Evolutionary conservation across 345 rosid species (phyloP), one percentile per base, ranked within the genome.

Genomic region (Luvunga scandens): DNA sequence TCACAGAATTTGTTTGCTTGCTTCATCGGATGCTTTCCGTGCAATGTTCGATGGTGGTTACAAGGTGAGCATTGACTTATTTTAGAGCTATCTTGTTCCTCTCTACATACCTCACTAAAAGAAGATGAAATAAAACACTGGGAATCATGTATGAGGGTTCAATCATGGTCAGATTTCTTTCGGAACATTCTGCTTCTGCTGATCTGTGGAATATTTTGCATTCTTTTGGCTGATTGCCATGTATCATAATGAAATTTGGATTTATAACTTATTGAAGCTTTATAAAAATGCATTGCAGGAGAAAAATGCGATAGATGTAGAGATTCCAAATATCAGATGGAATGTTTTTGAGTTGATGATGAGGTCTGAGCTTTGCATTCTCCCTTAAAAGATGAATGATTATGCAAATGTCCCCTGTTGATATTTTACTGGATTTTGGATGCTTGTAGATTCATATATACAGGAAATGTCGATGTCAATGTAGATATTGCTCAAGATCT

Each of bases 41-140:
- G 97, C 97, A 72, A 91, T 92, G 97, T 92, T 92, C 70, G 94
- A 91, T 79, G 94, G 93, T 55, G 89, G 88, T 59, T 92, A 92
- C 83, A 82, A 86, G 90, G 94, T 91, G 78, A 89, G 86, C 55
- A 71, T 62, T n/a, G 2, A 22, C 39, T 77, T 59, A 9, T 9
- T 6, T 8, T 73, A 39, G 7, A 59, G 50, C 53, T 60, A 18
- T 31, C 21, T 16, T 72, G 28, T 39, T 77, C 45, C 27, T n/a
- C 39, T 7, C 24, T 53, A 42, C 42, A 22, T 71, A 3, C 61
- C 25, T 21, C 8, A 4, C 27, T 55, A 30, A 27, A 50, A 31
- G 45, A 31, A 53, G 56, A 71, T 1, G 8, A 9, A 10, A 55
- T 12, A 1, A 31, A 31, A 71, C 13, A 9, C 33, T 27, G 69